Evolutionary conservation across 2,329 filamentous ascomycete species (phyloP), one percentile per base, ranked within the genome.

Genomic region (Gremmenia infestans): DNA sequence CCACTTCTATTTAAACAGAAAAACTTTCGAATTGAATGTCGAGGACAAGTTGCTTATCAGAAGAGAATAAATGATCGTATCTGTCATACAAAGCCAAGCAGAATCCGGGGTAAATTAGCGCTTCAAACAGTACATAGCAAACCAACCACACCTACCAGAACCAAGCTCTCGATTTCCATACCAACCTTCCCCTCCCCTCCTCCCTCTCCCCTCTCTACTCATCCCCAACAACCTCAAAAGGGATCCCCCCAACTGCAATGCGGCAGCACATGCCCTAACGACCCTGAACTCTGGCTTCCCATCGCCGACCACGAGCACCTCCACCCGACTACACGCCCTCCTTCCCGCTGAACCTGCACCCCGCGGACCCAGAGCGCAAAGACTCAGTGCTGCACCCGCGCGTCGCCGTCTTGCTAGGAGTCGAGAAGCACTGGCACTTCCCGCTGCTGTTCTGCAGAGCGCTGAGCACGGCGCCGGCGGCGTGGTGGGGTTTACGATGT

Each of bases 381-480:
- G 51, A 58, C 28, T 66, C 80, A 15, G 74, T 86, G 52, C 77
- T 91, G 45, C 88, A 91, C 67, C 89, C 89, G 12, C 87, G 88
- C 54, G 83, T 93, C 54, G 89, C 89, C 60, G 87, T 91, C 64
- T 81, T 90, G 35, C 79, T 93, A 48, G 88, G 89, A 51, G 82
- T 94, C 15, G 84, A 87, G 53, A 78, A 78, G 60, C 78, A 78
- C 59, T 93, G 88, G 86, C 86, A 92, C 69, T 77, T 87, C 43
- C 85, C 86, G 56, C 79, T 93, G 53, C 83, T 91, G 60, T 76
- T 86, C 60, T 85, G 87, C 63, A 84, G 89, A n/a, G 81, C 87
- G 23, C 73, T 88, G 59, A 90, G 87, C 57, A 83, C 88, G 78
- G 78, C 80, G 22, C 88, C 89, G 15, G 85, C 86, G 51, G 76